Evolutionary conservation across 2,329 filamentous ascomycete species (phyloP).

Genomic region (Fusarium humuli): DNA sequence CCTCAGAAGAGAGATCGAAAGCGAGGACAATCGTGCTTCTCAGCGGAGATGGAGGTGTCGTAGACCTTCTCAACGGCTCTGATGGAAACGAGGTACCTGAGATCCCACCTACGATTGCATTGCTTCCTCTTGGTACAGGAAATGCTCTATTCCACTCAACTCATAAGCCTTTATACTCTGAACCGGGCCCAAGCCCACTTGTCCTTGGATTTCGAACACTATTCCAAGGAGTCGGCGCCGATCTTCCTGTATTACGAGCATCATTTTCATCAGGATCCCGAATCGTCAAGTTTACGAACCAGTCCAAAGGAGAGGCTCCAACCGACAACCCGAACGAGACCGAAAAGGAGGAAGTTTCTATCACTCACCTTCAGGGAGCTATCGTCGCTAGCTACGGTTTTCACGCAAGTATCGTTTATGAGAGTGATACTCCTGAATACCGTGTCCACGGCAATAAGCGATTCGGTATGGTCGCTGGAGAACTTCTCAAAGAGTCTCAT

Average conservation of each 20-base stretch:
- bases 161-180: constrained; percentile 67
- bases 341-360: constrained; percentile 48
- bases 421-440: constrained; percentile 87
- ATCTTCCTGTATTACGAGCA: constrained; percentile 72
- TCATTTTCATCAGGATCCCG: constrained; percentile 69
- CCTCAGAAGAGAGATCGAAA: constrained; percentile 50
- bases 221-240: constrained; percentile 64
- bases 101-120: constrained; percentile 58
- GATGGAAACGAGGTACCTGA: constrained; percentile 37
- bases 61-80: constrained; percentile 81
- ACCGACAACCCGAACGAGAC: constrained; percentile 22
- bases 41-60: constrained; percentile 87
- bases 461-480: constrained; percentile 86
- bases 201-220: constrained; percentile 68
- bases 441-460: constrained; percentile 80
- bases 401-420: constrained; percentile 88
- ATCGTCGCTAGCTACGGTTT: constrained; percentile 93
- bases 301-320: constrained; percentile 3
- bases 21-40: constrained; percentile 75
- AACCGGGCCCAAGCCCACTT: constrained; percentile 54
- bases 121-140: constrained; percentile 73
- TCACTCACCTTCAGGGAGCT: constrained; percentile 71
- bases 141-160: constrained; percentile 74
- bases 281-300: constrained; percentile 56
- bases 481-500: constrained; percentile 71